phyloP scores from a whole-genome alignment of 2,329 filamentous ascomycete species.

The Pyrenophora tritici-repentis region DNA sequence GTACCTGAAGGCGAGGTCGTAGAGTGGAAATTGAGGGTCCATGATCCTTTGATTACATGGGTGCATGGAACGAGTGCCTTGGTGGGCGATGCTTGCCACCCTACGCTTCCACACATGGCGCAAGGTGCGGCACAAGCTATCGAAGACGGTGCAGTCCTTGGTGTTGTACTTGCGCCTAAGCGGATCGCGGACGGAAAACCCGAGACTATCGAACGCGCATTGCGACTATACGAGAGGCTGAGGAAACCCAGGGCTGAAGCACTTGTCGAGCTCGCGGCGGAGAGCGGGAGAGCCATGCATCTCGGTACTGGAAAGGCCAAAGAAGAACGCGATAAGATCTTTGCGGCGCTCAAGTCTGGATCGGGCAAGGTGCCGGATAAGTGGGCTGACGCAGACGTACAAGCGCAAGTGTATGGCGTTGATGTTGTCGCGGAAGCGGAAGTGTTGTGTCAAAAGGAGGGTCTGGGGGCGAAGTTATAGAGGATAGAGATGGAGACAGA shows the following conservation, averaged over 20 bases:
- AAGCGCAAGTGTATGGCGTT: conserved; percentile 55
- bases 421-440: conserved; percentile 54
- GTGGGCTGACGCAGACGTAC: conserved; percentile 59
- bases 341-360: conserved; percentile 53
- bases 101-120: conserved; percentile 66
- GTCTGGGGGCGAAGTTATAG: conserved; percentile 32
- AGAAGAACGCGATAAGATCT: conserved; percentile 62
- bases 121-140: conserved; percentile 70
- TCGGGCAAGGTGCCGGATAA: conserved; percentile 55
- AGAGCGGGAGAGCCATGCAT: conserved; percentile 60
- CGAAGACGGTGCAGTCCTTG: conserved; percentile 65
- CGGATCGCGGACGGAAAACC: conserved; percentile 51
- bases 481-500: neutral
- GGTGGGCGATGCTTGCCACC: conserved; percentile 66
- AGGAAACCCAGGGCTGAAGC: conserved; percentile 62
- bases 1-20: conserved; percentile 69
- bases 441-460: conserved; percentile 48
- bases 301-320: conserved; percentile 63
- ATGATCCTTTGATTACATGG: conserved; percentile 67
- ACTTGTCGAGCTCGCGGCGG: conserved; percentile 62
- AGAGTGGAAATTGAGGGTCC: conserved; percentile 68
- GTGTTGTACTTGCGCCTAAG: conserved; percentile 56
- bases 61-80: conserved; percentile 58
- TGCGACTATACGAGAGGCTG: conserved; percentile 61
- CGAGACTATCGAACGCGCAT: conserved; percentile 56